phyloP scores from a whole-genome alignment of 768 basidiomycete genomes.

The Daedalea quercina region DNA sequence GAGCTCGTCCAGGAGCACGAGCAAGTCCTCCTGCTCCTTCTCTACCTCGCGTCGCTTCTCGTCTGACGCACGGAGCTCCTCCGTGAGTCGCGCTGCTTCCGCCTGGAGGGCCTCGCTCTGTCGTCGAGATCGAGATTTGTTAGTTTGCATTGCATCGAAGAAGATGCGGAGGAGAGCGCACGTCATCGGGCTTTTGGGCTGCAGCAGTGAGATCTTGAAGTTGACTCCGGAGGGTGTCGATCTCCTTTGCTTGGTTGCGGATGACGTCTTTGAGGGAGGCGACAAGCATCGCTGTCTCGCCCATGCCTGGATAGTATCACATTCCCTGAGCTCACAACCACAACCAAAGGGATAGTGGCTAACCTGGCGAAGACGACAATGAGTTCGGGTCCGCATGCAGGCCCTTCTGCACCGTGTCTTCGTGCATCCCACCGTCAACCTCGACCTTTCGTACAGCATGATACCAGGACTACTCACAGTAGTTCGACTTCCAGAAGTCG shows the following conservation, averaged over 20 bases:
- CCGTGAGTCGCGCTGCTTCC: slow-evolving; percentile 40
- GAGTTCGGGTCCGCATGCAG: slow-evolving; percentile 65
- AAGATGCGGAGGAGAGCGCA: not conserved
- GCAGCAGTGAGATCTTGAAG: slow-evolving; percentile 37
- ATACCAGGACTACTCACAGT: slow-evolving; percentile 50
- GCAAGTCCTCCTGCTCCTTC: slow-evolving; percentile 93
- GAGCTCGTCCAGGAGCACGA: slow-evolving; percentile 91
- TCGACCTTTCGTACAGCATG: not conserved
- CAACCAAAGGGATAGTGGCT: slow-evolving; percentile 11
- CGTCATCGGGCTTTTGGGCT: slow-evolving; percentile 32
- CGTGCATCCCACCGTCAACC: not conserved
- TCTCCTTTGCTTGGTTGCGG: slow-evolving; percentile 73
- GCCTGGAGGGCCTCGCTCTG: slow-evolving; percentile 41
- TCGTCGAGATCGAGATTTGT: not conserved
- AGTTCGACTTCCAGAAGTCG: slow-evolving; percentile 98
- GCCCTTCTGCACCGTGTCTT: slow-evolving; percentile 74
- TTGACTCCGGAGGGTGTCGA: slow-evolving; percentile 58
- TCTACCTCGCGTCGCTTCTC: slow-evolving; percentile 75
- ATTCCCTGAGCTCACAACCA: not conserved
- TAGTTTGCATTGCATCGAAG: not conserved
- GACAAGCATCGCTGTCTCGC: slow-evolving; percentile 77
- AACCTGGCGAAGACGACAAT: slow-evolving; percentile 53
- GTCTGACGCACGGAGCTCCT: slow-evolving; percentile 45
- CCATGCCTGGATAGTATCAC: too few species aligned
- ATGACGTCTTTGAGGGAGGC: slow-evolving; percentile 81